Evolutionary conservation across 345 rosid genomes (phyloP).

Genomic region (Hibiscus syriacus): DNA sequence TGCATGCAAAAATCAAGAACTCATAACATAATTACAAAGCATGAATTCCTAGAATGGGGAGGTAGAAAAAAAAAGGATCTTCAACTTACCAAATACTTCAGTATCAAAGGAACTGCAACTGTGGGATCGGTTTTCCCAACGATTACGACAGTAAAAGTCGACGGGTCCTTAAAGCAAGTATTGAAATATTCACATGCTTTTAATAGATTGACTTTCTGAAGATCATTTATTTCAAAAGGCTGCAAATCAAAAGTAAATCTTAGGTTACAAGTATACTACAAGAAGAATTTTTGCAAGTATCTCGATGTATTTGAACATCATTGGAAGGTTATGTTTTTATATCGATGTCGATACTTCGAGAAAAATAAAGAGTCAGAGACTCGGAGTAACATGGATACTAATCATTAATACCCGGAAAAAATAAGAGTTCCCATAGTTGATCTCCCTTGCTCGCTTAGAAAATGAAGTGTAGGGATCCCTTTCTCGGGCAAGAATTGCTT

Average conservation of each 20-base stretch:
- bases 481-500: conserved; percentile 79
- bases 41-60: background rate
- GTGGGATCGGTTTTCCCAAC: conserved; percentile 79
- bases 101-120: conserved; percentile 61
- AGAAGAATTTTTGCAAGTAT: background rate
- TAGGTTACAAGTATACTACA: background rate
- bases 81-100: conserved; percentile 76
- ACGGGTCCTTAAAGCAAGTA: conserved; percentile 83
- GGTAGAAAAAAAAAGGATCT: conserved; percentile 6
- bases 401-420: conserved; percentile 60
- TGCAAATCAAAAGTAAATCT: conserved; percentile 28
- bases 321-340: too few relatives aligned
- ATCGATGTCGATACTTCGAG: too few relatives aligned
- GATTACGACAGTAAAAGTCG: conserved; percentile 76
- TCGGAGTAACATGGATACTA: too few relatives aligned
- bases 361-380: too few relatives aligned
- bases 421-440: conserved; percentile 81
- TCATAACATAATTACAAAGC: background rate
- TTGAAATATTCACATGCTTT: conserved; percentile 88
- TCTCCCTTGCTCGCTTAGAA: conserved; percentile 69
- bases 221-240: conserved; percentile 74
- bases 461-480: conserved; percentile 90
- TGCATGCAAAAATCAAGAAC: conserved; percentile 20
- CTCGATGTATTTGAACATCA: background rate
- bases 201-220: conserved; percentile 65